These are phyloP conservation scores for Cercospora janseana DNA, from an alignment of 2,329 filamentous ascomycete species.

Conservation along the genomic window DNA sequence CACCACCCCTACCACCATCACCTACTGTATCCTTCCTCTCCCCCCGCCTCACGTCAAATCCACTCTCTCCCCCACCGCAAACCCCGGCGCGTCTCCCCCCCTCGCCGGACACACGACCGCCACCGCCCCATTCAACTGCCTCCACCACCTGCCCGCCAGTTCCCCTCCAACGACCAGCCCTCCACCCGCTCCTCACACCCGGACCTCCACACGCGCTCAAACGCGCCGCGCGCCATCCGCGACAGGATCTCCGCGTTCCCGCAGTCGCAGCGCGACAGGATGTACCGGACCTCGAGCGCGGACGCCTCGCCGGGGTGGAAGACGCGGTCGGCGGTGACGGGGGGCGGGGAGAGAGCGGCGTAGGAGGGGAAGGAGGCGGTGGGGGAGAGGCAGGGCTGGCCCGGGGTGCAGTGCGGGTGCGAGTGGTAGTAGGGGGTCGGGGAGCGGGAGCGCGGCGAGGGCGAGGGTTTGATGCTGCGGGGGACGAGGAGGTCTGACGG, in stretches of 20 bases:
- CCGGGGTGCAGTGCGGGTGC: not conserved
- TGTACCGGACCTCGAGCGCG: constrained; percentile 4
- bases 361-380: not conserved
- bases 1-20: not conserved
- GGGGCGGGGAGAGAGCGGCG: not conserved
- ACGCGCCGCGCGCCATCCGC: not conserved
- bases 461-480: not conserved
- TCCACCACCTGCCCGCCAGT: constrained; percentile 1
- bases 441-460: not conserved
- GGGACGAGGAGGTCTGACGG: not conserved
- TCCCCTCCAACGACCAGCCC: not conserved
- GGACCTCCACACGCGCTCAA: not conserved
- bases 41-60: not conserved
- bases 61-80: not conserved
- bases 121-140: constrained; percentile 5
- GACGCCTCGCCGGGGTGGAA: constrained; percentile 3
- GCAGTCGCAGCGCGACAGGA: constrained; percentile 10
- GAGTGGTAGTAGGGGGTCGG: not conserved
- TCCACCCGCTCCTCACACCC: not conserved
- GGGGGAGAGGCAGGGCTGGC: not conserved
- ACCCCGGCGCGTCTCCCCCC: not conserved
- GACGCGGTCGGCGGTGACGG: constrained; percentile 4
- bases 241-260: constrained; percentile 7
- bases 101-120: not conserved
- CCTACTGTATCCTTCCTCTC: too few species aligned